Conservation (phyloP, 345 rosid genomes). For the Capsella bursapastoris region DNA sequence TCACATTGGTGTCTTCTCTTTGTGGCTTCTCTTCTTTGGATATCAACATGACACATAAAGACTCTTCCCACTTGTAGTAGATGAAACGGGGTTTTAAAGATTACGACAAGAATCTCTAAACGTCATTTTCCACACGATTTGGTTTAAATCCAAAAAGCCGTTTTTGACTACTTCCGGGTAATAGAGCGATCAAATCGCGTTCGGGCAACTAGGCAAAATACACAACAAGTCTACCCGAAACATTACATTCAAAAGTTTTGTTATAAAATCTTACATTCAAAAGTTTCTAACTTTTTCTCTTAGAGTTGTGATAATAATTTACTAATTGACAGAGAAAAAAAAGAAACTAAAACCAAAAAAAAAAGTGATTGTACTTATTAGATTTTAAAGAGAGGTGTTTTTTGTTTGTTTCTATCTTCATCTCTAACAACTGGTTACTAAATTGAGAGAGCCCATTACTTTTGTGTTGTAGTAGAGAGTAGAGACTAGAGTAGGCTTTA, state of each 20-base stretch:
- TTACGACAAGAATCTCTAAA: not conserved
- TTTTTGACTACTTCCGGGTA: not conserved
- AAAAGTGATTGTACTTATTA: not conserved
- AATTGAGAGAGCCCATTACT: too few relatives aligned
- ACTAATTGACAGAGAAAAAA: not conserved
- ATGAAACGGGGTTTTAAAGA: constrained; percentile 4
- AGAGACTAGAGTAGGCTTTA: constrained; percentile 33
- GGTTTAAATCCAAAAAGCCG: not conserved
- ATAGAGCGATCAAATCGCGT: not conserved
- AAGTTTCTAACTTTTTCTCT: too few relatives aligned
- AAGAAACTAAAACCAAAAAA: not conserved
- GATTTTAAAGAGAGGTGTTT: not conserved
- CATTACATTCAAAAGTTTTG: too few relatives aligned
- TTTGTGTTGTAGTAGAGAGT: too few relatives aligned
- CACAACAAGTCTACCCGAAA: not conserved
- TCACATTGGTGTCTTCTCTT: too few relatives aligned
- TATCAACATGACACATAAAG: too few relatives aligned
- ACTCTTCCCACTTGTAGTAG: not conserved
- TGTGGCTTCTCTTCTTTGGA: too few relatives aligned
- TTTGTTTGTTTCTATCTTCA: constrained; percentile 7
- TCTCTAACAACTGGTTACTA: too few relatives aligned
- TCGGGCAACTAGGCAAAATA: not conserved
- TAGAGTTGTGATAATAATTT: not conserved
- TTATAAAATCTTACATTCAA: not conserved
- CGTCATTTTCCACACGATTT: constrained; percentile 6